Base-by-base conservation (phyloP, 768 basidiomycete species). In the Xerocomus potaroensis region DNA sequence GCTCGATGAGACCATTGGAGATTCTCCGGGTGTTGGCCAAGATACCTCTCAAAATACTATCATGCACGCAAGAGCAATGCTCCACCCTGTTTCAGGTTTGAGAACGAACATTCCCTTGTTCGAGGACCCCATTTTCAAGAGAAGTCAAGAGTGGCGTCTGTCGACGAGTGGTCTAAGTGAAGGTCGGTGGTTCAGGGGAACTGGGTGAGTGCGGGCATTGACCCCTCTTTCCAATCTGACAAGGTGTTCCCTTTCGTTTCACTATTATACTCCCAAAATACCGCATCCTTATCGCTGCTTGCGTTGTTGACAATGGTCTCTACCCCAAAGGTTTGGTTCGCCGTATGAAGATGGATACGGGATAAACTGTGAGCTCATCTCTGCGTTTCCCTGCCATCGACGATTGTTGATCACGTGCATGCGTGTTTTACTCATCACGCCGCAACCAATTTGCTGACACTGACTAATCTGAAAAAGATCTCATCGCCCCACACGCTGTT, bases 131-230 rank as follows among this genome's bases (percentile, higher is more conserved):
- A 61, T 91, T 9, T 95, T 89, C 67, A 68, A 71, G 18, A 75
- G 75, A 47, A 91, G 88, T 56, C 77, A 85, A 52, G 77, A 78
- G 50, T 96, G 93, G 94, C 87, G 84, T 55, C 71, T 96, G 32
- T 90, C 87, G 51, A 95, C 93, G 7, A 94, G 90, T 67, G 91
- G 87, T 7, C 65, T 96, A 53, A 91, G 87, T 66, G 85, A 87
- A 21, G 93, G 93, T 0, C 77, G 82, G 54, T 72, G 84, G 31
- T 97, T 96, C 71, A 79, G 80, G 39, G 93, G 94, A 1, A 96
- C 93, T 8, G 93, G 93, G 77, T 82, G 53, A 49, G 78, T 52
- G 26, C 14, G 15, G 31, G 5, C 14, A 41, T 16, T 5, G 18
- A 43, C 8, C 26, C 9, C 22, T 31, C 27, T 19, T 21, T 30